Evolutionary conservation across 305 asterid species (phyloP).

Genomic region (Fraxinus ornus): DNA sequence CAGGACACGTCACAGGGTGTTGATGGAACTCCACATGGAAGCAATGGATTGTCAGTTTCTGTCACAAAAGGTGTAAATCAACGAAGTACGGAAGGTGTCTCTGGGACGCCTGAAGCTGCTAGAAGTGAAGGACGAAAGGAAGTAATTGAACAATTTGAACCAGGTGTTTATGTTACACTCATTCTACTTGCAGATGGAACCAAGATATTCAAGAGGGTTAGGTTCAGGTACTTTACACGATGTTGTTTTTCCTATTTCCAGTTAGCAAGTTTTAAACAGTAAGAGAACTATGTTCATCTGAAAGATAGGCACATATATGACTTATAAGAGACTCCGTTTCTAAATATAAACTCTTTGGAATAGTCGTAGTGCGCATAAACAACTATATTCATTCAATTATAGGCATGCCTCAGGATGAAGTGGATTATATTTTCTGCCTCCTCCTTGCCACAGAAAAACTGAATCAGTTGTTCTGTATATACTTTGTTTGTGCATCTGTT

Average conservation of each 20-base stretch:
- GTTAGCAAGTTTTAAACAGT: not conserved
- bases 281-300: not conserved
- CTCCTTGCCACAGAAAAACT: not conserved
- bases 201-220: slow-evolving; percentile 71
- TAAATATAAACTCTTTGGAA: not conserved
- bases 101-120: slow-evolving; percentile 34
- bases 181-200: slow-evolving; percentile 58
- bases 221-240: slow-evolving; percentile 64
- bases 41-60: slow-evolving; percentile 41
- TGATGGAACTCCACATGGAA: slow-evolving; percentile 34
- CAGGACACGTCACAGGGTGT: slow-evolving; percentile 34
- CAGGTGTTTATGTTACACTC: slow-evolving; percentile 82
- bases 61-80: slow-evolving; percentile 33
- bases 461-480: not conserved
- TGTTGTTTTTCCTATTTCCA: not conserved
- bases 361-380: not conserved
- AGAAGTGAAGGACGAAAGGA: slow-evolving; percentile 45
- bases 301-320: not conserved
- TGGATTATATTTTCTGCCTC: not conserved
- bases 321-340: not conserved
- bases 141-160: slow-evolving; percentile 88
- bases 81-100: slow-evolving; percentile 30
- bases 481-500: not conserved
- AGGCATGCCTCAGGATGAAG: not conserved
- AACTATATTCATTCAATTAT: not conserved